A percentile compares a stretch with the other conserved stretches of the same genome.
phyloP scores from a whole-genome alignment of 768 basidiomycete species.

The Tylopilus plumbeoviolaceoides region DNA sequence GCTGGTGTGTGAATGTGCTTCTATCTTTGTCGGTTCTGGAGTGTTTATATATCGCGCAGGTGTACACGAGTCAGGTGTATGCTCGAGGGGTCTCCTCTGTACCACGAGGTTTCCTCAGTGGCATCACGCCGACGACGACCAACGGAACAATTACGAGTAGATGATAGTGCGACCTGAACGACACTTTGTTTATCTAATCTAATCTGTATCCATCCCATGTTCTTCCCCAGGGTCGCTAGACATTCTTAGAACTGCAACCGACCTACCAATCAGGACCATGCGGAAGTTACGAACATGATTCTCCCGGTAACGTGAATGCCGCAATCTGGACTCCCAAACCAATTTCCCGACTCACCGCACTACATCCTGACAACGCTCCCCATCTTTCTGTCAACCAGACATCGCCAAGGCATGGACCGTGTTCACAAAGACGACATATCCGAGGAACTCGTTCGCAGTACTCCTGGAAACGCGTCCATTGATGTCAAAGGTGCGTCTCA shows the following conservation, averaged over 20 bases:
- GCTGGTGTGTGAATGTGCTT: slow-evolving; percentile 51
- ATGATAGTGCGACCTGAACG: slow-evolving; percentile 7
- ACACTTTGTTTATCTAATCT: slow-evolving; percentile 8
- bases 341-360: not conserved
- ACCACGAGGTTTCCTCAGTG: slow-evolving; percentile 49
- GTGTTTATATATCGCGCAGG: slow-evolving; percentile 37
- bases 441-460: not conserved
- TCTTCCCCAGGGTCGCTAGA: not conserved
- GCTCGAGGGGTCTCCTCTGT: slow-evolving; percentile 89
- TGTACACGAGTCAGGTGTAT: slow-evolving; percentile 81
- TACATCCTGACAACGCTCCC: no score
- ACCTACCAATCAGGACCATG: not conserved
- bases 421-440: not conserved
- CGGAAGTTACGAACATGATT: not conserved
- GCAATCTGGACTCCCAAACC: not conserved
- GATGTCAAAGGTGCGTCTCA: slow-evolving; percentile 19
- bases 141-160: slow-evolving; percentile 11
- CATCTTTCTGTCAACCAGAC: not conserved
- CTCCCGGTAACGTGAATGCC: not conserved
- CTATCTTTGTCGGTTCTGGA: not conserved
- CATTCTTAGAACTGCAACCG: slow-evolving; percentile 1
- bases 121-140: slow-evolving; percentile 12
- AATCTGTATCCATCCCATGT: slow-evolving; percentile 1
- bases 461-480: slow-evolving; percentile 21
- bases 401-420: not conserved